Percentiles rank a stretch among this genome's conserved stretches.
Conservation (phyloP, 495 filamentous ascomycete genomes). For the Pseudomonodictys pantanalensis region DNA sequence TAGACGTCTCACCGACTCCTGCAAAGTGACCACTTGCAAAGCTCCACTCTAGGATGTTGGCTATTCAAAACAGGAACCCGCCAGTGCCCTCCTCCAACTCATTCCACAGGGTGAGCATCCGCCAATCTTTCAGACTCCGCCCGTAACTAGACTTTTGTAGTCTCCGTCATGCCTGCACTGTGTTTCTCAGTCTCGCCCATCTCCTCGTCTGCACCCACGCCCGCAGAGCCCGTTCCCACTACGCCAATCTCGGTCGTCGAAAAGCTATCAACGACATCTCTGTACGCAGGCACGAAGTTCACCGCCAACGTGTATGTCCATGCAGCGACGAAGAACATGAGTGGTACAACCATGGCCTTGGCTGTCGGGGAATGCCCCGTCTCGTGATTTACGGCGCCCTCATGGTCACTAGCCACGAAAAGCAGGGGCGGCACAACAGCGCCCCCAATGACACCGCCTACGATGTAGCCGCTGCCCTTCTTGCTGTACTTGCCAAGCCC, state of each 20-base stretch:
- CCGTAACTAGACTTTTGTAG: no score
- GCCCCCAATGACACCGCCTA: conserved; percentile 57
- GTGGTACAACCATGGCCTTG: conserved; percentile 56
- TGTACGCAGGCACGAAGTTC: conserved; percentile 63
- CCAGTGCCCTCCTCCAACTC: conserved; percentile 14
- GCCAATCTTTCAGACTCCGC: no score
- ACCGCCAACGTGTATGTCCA: conserved; percentile 58
- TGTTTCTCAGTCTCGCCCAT: no score
- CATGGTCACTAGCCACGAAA: conserved; percentile 50
- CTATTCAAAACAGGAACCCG: conserved; percentile 20
- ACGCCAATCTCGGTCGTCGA: conserved; percentile 54
- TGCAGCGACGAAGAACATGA: conserved; percentile 57
- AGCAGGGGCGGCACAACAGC: conserved; percentile 52
- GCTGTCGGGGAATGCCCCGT: conserved; percentile 39
- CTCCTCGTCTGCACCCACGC: conserved; percentile 37
- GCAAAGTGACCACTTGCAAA: conserved; percentile 15
- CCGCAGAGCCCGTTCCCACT: conserved; percentile 33
- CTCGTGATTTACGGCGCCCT: conserved; percentile 24
- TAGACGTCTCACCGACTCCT: conserved; percentile 21
- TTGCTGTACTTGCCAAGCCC: conserved; percentile 61
- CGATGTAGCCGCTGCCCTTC: conserved; percentile 55
- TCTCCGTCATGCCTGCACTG: no score
- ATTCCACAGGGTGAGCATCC: conserved; percentile 16
- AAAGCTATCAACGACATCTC: conserved; percentile 59
- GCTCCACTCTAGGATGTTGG: conserved; percentile 22